Evolutionary conservation across 78 protist species (phyloP), one percentile per base, ranked within the genome.

Genomic region (Thecamonas trahens): DNA sequence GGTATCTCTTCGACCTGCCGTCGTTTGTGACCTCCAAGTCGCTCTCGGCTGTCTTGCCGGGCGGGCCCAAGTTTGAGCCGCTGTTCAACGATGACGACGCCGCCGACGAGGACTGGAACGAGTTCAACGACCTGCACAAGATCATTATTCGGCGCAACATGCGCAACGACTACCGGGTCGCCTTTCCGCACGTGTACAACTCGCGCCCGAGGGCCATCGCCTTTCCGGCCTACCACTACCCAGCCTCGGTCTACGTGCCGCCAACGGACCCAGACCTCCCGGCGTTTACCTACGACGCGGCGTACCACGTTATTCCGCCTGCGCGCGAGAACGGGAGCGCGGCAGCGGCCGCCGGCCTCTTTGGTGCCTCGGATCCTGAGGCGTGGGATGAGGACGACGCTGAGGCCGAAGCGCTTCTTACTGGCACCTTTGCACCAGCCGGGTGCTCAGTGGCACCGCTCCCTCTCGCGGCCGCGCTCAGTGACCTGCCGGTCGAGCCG

Each of bases 1-100:
- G 87, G 52, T 96, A 93, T 70, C 80, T 98, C 38, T 98, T 97
- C 71, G 97, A 97, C 82, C 24, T 66, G 52, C 64, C 79, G 57
- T 58, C 94, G 26, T 98, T 98, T 79, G 72, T 90, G 76, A 97
- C 99, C 28, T 91, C 99, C n/a, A 98, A 98, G 79, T 95, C 99
- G 31, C 79, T 98, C 57, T 95, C 93, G 73, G 34, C 89, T 76
- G 99, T 99, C 35, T 86, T 98, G 17, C 99, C 99, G 1, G 99
- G 99, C 20, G 99, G 99, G 0, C 99, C 99, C 5, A 94, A 93
- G 76, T 98, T 96, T 79, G 99, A 98, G 72, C 99, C 99, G 37
- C 77, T 97, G 31, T 91, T 64, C 85, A 76, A 94, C 18, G 99
- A 97, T 71, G 49, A 67, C 15, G 90, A 91, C 13, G 83, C 38